These are phyloP conservation scores for Ogataea nakhonphanomensis DNA, from an alignment of 805 yeast species.

Conservation along the genomic window DNA sequence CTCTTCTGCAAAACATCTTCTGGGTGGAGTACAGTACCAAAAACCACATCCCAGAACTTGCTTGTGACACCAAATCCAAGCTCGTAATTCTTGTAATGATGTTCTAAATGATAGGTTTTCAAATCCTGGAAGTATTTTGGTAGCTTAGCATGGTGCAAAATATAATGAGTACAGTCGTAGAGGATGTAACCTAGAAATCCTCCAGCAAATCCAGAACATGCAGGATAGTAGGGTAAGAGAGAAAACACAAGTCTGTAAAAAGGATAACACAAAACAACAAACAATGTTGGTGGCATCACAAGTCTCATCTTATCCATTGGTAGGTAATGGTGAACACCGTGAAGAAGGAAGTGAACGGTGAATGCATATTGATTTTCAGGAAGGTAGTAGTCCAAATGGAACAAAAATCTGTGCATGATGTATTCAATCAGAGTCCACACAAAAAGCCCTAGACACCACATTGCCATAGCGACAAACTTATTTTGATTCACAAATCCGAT, in stretches of 20 bases:
- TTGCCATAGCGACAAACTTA: conserved; percentile 42
- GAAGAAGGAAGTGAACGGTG: conserved; percentile 83
- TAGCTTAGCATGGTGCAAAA: conserved; percentile 81
- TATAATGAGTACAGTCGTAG: conserved; percentile 93
- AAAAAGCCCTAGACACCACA: conserved; percentile 78
- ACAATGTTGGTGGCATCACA: conserved; percentile 94
- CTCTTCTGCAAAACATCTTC: conserved; percentile 43
- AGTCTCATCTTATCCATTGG: conserved; percentile 95
- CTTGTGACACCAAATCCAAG: conserved; percentile 96
- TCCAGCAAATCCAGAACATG: conserved; percentile 93
- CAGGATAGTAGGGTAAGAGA: conserved; percentile 75
- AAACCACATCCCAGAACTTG: conserved; percentile 89
- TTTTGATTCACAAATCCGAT: conserved; percentile 54
- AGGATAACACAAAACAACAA: conserved; percentile 70
- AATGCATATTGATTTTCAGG: conserved; percentile 77
- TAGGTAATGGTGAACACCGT: conserved; percentile 94
- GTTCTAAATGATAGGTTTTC: conserved; percentile 92
- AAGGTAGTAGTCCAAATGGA: conserved; percentile 84
- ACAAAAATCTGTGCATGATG: conserved; percentile 80
- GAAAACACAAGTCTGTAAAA: conserved; percentile 74
- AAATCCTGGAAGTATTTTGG: conserved; percentile 74
- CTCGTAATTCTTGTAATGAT: conserved; percentile 96
- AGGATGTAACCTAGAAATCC: conserved; percentile 90
- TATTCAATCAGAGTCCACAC: conserved; percentile 95
- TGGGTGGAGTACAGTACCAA: conserved; percentile 70